Evolutionary conservation across 495 filamentous ascomycete genomes (phyloP).

Genomic region (Neurospora terricola): DNA sequence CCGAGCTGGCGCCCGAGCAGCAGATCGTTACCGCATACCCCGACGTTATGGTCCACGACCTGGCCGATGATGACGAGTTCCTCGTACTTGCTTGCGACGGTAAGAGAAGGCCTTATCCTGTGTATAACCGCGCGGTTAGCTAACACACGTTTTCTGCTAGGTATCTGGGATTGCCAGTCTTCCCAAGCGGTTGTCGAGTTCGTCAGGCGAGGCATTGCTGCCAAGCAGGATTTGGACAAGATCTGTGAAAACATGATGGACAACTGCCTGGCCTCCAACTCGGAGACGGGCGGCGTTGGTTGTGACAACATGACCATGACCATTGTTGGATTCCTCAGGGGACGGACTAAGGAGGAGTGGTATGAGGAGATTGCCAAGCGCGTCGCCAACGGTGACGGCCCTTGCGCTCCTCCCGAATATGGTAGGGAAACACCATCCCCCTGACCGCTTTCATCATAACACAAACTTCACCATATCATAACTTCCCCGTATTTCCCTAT

Average conservation of each 20-base stretch:
- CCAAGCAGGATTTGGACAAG: slow-evolving; percentile 81
- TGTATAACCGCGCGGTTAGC: not conserved
- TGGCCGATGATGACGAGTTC: slow-evolving; percentile 92
- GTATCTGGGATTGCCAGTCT: slow-evolving; percentile 99
- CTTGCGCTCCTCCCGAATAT: slow-evolving; percentile 98
- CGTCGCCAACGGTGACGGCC: slow-evolving; percentile 93
- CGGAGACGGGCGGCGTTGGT: slow-evolving; percentile 93
- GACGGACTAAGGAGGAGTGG: slow-evolving; percentile 93
- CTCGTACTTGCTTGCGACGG: slow-evolving; percentile 95
- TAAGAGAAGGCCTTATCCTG: slow-evolving; percentile 33
- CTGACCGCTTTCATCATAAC: slow-evolving; percentile 1
- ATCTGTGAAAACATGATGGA: slow-evolving; percentile 99
- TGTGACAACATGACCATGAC: slow-evolving; percentile 99
- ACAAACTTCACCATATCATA: not conserved
- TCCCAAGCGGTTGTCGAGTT: slow-evolving; percentile 97
- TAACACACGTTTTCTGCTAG: slow-evolving; percentile 31
- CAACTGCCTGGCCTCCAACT: slow-evolving; percentile 94
- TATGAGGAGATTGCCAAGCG: slow-evolving; percentile 89
- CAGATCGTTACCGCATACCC: slow-evolving; percentile 97
- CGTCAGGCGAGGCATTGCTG: slow-evolving; percentile 87
- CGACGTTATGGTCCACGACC: slow-evolving; percentile 81
- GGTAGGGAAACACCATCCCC: slow-evolving; percentile 53
- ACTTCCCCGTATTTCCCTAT: not conserved
- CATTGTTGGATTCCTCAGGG: slow-evolving; percentile 77
- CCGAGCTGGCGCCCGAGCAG: slow-evolving; percentile 87